Evolutionary conservation across 2,329 filamentous ascomycete species (phyloP).

Genomic region (Chlorencoelia australis): DNA sequence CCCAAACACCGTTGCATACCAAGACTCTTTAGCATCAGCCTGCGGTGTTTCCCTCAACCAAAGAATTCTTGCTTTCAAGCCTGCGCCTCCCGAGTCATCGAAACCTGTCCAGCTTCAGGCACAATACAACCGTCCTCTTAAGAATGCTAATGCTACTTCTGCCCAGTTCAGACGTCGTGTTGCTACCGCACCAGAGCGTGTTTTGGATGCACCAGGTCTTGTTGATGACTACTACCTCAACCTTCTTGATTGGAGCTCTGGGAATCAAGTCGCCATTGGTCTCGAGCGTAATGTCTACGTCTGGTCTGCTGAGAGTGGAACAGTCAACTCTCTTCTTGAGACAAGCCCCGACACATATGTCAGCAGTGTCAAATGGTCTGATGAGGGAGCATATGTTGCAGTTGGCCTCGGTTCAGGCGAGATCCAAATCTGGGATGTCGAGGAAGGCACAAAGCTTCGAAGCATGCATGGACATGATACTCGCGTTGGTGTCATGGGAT

Average conservation of each 20-base stretch:
- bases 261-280: constrained; percentile 96
- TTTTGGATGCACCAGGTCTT: constrained; percentile 89
- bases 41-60: constrained; percentile 91
- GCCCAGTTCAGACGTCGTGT: constrained; percentile 88
- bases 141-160: constrained; percentile 59
- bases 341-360: constrained; percentile 86
- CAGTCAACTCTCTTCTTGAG: constrained; percentile 82
- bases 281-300: constrained; percentile 96
- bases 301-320: constrained; percentile 92
- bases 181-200: constrained; percentile 87
- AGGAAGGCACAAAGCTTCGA: constrained; percentile 88
- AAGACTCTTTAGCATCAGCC: constrained; percentile 80
- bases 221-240: constrained; percentile 99
- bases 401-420: constrained; percentile 92
- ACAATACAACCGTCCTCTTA: constrained; percentile 95
- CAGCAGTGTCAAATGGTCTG: constrained; percentile 98
- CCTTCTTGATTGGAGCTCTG: constrained; percentile 93
- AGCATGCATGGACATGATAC: constrained; percentile 98
- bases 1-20: constrained; percentile 81
- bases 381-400: constrained; percentile 90
- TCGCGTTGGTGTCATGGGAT: constrained; percentile 95
- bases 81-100: constrained; percentile 91
- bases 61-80: constrained; percentile 96
- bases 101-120: constrained; percentile 96
- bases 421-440: constrained; percentile 98